These are phyloP conservation scores for Plenodomus biglobosus DNA, from an alignment of 2,329 filamentous ascomycete genomes.

Conservation along the genomic window DNA sequence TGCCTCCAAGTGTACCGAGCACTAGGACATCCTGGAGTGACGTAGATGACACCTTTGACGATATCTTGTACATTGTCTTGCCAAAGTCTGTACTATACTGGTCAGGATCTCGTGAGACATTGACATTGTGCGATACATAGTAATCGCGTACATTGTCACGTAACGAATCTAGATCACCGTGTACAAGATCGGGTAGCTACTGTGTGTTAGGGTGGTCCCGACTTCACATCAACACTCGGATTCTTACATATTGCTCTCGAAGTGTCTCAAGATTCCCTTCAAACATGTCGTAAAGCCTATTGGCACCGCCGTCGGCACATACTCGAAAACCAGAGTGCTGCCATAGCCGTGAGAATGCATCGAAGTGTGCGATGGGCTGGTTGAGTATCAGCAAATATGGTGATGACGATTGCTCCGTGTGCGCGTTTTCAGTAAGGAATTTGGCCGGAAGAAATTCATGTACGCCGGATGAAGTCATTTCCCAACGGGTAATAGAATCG, in stretches of 20 bases:
- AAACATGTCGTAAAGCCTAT: slow-evolving; percentile 64
- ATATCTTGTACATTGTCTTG: slow-evolving; percentile 69
- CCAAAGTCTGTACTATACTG: slow-evolving; percentile 90
- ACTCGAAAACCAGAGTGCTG: slow-evolving; percentile 63
- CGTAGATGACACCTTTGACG: slow-evolving; percentile 41
- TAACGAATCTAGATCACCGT: slow-evolving; percentile 91
- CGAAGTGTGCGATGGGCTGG: slow-evolving; percentile 49
- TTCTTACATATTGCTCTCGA: slow-evolving; percentile 36
- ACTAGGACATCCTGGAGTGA: slow-evolving; percentile 66
- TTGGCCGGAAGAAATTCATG: slow-evolving; percentile 25
- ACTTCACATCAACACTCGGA: not conserved
- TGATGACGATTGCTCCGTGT: slow-evolving; percentile 16
- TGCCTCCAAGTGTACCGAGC: slow-evolving; percentile 81
- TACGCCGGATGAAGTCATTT: slow-evolving; percentile 18
- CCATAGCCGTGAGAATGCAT: slow-evolving; percentile 53
- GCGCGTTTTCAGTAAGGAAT: slow-evolving; percentile 28
- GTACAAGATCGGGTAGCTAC: slow-evolving; percentile 61
- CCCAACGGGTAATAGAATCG: not conserved
- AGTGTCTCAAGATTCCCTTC: slow-evolving; percentile 22
- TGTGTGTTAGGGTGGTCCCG: slow-evolving; percentile 11
- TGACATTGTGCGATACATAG: slow-evolving; percentile 63
- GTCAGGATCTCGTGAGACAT: slow-evolving; percentile 71
- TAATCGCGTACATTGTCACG: slow-evolving; percentile 62
- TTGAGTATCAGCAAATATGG: slow-evolving; percentile 51
- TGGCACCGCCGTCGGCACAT: slow-evolving; percentile 90